phyloP scores from a whole-genome alignment of 768 basidiomycete species.

The Kwoniella pini region DNA sequence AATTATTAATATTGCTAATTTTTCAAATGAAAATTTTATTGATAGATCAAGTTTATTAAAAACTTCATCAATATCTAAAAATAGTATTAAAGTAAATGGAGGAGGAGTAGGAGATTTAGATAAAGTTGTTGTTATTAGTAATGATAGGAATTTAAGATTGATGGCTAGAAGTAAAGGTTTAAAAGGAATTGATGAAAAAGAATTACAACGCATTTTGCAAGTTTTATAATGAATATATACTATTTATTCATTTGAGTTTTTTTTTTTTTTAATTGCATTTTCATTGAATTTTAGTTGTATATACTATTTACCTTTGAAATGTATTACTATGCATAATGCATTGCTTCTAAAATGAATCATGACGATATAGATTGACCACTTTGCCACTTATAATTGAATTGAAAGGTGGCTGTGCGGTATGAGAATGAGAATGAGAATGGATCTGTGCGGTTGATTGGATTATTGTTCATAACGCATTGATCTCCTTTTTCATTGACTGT shows the following conservation, averaged over 20 bases:
- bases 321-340: neutral
- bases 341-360: too few species aligned
- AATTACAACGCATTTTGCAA: slow-evolving; percentile 69
- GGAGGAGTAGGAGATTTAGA: slow-evolving; percentile 50
- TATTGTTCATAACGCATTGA: neutral
- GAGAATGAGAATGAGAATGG: neutral
- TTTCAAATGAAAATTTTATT: slow-evolving; percentile 90
- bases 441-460: neutral
- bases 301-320: neutral
- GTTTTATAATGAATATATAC: neutral
- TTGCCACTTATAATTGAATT: neutral
- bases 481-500: neutral
- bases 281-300: neutral
- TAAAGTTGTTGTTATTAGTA: slow-evolving; percentile 84
- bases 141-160: slow-evolving; percentile 90
- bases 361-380: neutral
- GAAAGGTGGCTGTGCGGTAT: slow-evolving; percentile 12
- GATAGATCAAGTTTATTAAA: slow-evolving; percentile 77
- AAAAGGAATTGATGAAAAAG: slow-evolving; percentile 80
- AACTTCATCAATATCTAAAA: slow-evolving; percentile 32
- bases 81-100: neutral
- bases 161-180: slow-evolving; percentile 86
- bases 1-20: slow-evolving; percentile 86
- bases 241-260: neutral
- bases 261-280: too few species aligned